Evolutionary conservation across 306 rosid species (phyloP).

Genomic region (Medicago lupulina): DNA sequence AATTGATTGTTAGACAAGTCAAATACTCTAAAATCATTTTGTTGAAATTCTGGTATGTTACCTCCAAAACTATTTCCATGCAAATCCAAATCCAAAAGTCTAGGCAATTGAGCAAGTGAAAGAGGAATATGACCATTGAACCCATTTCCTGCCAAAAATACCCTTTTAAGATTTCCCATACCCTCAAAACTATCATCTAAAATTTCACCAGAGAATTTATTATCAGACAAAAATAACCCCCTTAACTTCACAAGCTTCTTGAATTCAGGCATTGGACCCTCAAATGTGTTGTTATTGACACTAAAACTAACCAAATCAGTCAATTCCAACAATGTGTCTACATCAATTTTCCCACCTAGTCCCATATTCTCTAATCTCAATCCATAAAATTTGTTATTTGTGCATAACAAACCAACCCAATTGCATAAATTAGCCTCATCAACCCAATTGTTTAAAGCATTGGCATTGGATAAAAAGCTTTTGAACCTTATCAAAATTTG

Average conservation of each 20-base stretch:
- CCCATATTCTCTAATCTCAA: slow-evolving; percentile 58
- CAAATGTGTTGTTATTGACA: slow-evolving; percentile 55
- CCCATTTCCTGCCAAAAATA: slow-evolving; percentile 55
- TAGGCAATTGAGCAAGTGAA: slow-evolving; percentile 57
- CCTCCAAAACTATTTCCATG: slow-evolving; percentile 62
- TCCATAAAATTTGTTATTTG: slow-evolving; percentile 9
- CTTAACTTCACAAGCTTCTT: slow-evolving; percentile 48
- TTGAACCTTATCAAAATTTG: slow-evolving; percentile 55
- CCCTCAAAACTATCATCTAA: slow-evolving; percentile 60
- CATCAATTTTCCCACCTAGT: slow-evolving; percentile 60
- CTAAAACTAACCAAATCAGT: slow-evolving; percentile 54
- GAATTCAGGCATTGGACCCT: slow-evolving; percentile 68
- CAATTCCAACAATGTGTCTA: slow-evolving; percentile 49
- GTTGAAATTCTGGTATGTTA: slow-evolving; percentile 62
- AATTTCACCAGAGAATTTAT: slow-evolving; percentile 65
- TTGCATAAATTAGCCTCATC: slow-evolving; percentile 49
- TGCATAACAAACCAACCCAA: slow-evolving; percentile 69
- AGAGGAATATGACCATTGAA: slow-evolving; percentile 65
- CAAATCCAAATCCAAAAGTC: slow-evolving; percentile 62
- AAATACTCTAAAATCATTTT: slow-evolving; percentile 37
- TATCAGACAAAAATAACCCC: slow-evolving; percentile 60
- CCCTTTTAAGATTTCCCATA: slow-evolving; percentile 55
- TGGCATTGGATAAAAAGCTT: slow-evolving; percentile 45
- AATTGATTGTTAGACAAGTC: slow-evolving; percentile 56
- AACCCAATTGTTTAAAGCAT: slow-evolving; percentile 61